Evolutionary conservation across 1,284 basidiomycete genomes (phyloP).

Genomic region (Baeospora myosura): DNA sequence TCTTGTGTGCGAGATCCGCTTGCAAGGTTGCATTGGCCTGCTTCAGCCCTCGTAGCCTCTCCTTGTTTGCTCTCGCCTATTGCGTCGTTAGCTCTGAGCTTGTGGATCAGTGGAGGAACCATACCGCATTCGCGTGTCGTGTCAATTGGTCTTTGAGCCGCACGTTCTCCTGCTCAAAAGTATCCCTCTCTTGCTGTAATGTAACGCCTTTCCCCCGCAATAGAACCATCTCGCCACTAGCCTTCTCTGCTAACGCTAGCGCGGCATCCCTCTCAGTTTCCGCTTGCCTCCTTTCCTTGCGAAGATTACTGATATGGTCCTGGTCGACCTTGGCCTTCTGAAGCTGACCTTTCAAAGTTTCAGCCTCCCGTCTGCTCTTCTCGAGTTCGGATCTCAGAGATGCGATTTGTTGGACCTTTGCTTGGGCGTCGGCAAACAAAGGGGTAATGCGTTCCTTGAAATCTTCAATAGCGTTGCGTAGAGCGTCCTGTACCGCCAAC

Average conservation of each 20-base stretch:
- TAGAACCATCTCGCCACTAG: conserved; percentile 6
- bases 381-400: conserved; percentile 11
- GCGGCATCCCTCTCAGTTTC: conserved; percentile 6
- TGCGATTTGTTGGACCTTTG: conserved; percentile 8
- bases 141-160: not conserved
- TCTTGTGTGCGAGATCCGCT: not conserved
- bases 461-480: conserved; percentile 27
- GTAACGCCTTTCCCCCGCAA: conserved; percentile 4
- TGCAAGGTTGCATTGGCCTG: not conserved
- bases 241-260: conserved; percentile 5
- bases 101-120: too few species aligned
- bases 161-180: not conserved
- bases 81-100: too few species aligned
- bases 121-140: not conserved
- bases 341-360: not conserved
- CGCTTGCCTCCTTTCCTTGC: not conserved
- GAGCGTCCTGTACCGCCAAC: conserved; percentile 10
- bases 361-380: conserved; percentile 8
- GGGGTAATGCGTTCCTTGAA: conserved; percentile 31
- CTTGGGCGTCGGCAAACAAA: conserved; percentile 17
- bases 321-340: not conserved
- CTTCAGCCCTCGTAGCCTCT: too few species aligned
- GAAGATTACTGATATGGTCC: conserved; percentile 1
- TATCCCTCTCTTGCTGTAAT: conserved; percentile 1
- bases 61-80: too few species aligned